A percentile compares a stretch with the other conserved stretches of the same genome.
These are phyloP conservation scores for Nyssa sinensis DNA, from an alignment of 148 eudicot species.

Conservation along the genomic window DNA sequence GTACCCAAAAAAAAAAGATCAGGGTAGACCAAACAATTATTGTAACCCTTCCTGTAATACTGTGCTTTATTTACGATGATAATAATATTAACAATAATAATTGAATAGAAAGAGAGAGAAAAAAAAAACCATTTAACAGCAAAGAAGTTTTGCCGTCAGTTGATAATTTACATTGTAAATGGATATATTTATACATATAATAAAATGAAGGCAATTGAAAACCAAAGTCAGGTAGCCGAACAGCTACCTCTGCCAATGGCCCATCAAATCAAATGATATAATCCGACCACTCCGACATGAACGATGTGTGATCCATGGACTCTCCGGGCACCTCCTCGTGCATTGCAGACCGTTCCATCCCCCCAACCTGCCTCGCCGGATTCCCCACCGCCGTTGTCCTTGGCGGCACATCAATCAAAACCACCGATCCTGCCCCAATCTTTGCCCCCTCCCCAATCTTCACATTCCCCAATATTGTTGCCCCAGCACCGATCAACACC, in stretches of 20 bases:
- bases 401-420: constrained; percentile 62
- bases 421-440: constrained; percentile 71
- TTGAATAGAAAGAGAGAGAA: neutral
- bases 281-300: constrained; percentile 37
- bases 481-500: constrained; percentile 69
- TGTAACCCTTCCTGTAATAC: too few relatives aligned
- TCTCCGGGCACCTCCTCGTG: constrained; percentile 46
- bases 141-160: neutral
- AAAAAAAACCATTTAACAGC: neutral
- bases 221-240: neutral
- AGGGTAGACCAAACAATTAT: too few relatives aligned
- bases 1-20: too few relatives aligned
- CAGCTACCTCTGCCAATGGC: neutral
- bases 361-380: constrained; percentile 58
- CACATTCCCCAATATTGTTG: constrained; percentile 56
- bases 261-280: constrained; percentile 19
- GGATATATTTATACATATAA: too few relatives aligned
- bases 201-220: neutral
- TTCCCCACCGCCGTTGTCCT: constrained; percentile 59
- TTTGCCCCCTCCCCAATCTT: constrained; percentile 73
- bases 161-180: neutral
- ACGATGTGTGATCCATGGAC: constrained; percentile 55
- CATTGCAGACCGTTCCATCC: constrained; percentile 40
- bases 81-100: neutral
- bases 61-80: neutral